Evolutionary conservation across 305 asterid genomes (phyloP).

Genomic region (Fraxinus angustifolia): DNA sequence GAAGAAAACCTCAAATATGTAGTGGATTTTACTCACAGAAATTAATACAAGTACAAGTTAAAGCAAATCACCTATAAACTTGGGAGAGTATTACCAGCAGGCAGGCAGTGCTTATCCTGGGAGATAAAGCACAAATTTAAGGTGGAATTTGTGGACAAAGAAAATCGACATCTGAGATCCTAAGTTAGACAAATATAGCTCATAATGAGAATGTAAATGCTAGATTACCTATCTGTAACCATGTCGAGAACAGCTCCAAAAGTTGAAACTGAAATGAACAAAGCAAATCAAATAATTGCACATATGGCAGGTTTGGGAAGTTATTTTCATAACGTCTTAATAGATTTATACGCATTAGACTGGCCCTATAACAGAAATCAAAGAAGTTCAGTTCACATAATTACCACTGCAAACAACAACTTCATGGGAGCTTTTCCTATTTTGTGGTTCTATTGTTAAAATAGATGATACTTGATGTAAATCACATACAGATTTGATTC

Average conservation of each 20-base stretch:
- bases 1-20: not conserved
- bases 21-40: not conserved
- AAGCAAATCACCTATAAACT: slow-evolving; percentile 63
- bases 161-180: not conserved
- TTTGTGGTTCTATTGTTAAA: not conserved
- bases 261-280: slow-evolving; percentile 73
- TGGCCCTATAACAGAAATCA: not conserved
- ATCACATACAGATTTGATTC: not conserved
- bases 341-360: slow-evolving; percentile 6
- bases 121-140: slow-evolving; percentile 26
- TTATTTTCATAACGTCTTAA: slow-evolving; percentile 8
- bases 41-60: not conserved
- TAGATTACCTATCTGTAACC: slow-evolving; percentile 90
- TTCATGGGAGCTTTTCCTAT: not conserved
- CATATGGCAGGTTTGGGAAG: slow-evolving; percentile 10
- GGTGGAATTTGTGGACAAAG: slow-evolving; percentile 17
- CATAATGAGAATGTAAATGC: not conserved
- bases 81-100: slow-evolving; percentile 92
- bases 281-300: slow-evolving; percentile 4
- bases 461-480: not conserved
- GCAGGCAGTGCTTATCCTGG: slow-evolving; percentile 95
- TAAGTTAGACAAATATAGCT: not conserved
- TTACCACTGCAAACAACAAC: slow-evolving; percentile 14
- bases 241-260: slow-evolving; percentile 96
- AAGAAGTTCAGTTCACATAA: slow-evolving; percentile 8